Evolutionary conservation across 2,329 filamentous ascomycete genomes (phyloP).

Genomic region (Cadophora sp.): DNA sequence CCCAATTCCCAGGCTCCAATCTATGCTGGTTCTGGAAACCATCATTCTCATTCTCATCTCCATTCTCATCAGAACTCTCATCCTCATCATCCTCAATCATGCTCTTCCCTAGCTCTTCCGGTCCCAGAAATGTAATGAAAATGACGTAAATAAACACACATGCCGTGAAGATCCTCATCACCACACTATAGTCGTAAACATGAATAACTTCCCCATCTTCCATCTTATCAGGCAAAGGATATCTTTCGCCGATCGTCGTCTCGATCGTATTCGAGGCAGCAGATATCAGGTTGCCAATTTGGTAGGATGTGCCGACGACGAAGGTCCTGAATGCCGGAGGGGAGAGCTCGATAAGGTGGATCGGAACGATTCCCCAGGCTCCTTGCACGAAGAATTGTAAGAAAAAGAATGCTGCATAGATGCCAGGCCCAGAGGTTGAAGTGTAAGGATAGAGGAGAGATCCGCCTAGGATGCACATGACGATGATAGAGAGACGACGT

Average conservation of each 20-base stretch:
- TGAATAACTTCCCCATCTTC: slow-evolving; percentile 5
- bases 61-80: slow-evolving; percentile 1
- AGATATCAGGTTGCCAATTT: slow-evolving; percentile 77
- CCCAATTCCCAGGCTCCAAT: neutral
- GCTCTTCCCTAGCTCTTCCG: slow-evolving; percentile 14
- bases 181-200: slow-evolving; percentile 13
- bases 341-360: slow-evolving; percentile 77
- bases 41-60: slow-evolving; percentile 6
- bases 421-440: slow-evolving; percentile 64
- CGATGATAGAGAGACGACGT: slow-evolving; percentile 71
- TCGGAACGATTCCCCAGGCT: slow-evolving; percentile 76
- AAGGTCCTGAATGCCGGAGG: slow-evolving; percentile 73
- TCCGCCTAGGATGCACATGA: slow-evolving; percentile 69
- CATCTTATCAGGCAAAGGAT: slow-evolving; percentile 62
- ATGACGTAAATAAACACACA: slow-evolving; percentile 16
- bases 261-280: slow-evolving; percentile 79
- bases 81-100: slow-evolving; percentile 18
- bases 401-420: slow-evolving; percentile 86
- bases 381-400: slow-evolving; percentile 82
- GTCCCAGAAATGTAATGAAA: slow-evolving; percentile 17
- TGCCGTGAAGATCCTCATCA: slow-evolving; percentile 13
- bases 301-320: slow-evolving; percentile 75
- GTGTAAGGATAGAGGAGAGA: slow-evolving; percentile 86
- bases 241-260: slow-evolving; percentile 76
- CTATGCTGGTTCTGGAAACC: neutral